These are phyloP conservation scores for Corymbia calophylla DNA, from an alignment of 441 rosid species.

Conservation along the genomic window DNA sequence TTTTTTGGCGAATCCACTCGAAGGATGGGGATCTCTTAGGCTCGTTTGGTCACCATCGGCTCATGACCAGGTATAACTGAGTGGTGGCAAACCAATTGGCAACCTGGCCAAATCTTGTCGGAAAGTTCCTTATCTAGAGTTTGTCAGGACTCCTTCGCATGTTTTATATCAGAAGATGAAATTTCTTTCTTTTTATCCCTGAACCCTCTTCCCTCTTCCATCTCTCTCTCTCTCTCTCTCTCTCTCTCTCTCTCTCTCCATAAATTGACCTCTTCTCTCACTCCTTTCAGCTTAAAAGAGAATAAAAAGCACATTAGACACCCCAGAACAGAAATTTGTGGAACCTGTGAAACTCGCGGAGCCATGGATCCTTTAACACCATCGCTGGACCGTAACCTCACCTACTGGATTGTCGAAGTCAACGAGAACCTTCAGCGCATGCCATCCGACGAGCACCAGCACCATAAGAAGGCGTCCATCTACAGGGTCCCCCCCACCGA, in stretches of 20 bases:
- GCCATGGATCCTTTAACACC: not conserved
- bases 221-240: too few species aligned
- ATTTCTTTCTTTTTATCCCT: too few species aligned
- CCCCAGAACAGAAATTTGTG: too few species aligned
- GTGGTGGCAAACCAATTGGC: not conserved
- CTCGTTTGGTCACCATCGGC: not conserved
- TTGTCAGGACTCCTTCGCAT: not conserved
- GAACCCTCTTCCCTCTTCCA: too few species aligned
- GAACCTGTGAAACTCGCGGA: too few species aligned
- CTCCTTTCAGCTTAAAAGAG: too few species aligned
- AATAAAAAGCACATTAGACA: too few species aligned
- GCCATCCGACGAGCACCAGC: not conserved
- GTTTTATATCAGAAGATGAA: too few species aligned
- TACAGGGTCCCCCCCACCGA: not conserved
- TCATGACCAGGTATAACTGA: not conserved
- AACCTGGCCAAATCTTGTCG: not conserved
- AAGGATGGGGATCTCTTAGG: fast-evolving
- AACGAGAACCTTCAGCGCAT: not conserved
- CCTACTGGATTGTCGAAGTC: not conserved
- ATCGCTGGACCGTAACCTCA: not conserved
- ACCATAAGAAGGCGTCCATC: not conserved
- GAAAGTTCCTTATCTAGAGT: not conserved
- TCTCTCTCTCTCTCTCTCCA: too few species aligned
- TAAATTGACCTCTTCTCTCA: too few species aligned
- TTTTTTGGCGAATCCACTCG: not conserved